These are phyloP conservation scores for Fusarium equiseti DNA, from an alignment of 2,329 filamentous ascomycete species.

Conservation along the genomic window DNA sequence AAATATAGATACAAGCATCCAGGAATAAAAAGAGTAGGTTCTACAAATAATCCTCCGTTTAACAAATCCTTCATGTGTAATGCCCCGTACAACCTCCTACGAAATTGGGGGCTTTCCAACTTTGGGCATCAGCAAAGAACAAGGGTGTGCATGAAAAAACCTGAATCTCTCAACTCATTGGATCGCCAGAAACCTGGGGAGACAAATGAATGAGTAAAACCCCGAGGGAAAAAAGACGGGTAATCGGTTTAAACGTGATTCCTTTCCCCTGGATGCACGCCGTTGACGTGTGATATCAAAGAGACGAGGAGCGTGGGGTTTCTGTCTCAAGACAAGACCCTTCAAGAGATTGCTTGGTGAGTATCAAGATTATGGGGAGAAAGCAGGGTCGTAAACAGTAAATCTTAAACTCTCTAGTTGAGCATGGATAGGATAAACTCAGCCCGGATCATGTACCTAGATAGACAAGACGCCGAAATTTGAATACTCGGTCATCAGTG, in stretches of 20 bases:
- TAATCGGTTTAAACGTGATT: conserved; percentile 6
- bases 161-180: conserved; percentile 12
- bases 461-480: conserved; percentile 35
- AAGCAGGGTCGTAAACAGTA: background rate
- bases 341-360: conserved; percentile 1
- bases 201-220: background rate
- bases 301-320: conserved; percentile 35
- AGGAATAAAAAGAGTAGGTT: background rate
- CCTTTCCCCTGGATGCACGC: conserved; percentile 11
- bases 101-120: conserved; percentile 14
- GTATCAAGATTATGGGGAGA: conserved; percentile 13
- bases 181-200: conserved; percentile 21
- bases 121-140: conserved; percentile 23
- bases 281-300: conserved; percentile 43
- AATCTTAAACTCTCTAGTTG: conserved; percentile 2
- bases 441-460: conserved; percentile 15
- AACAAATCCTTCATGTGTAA: background rate
- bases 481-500: background rate
- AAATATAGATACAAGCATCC: background rate
- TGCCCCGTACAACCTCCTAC: background rate
- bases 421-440: conserved; percentile 8
- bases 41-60: background rate
- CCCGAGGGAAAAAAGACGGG: conserved; percentile 14
- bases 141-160: conserved; percentile 13
- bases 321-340: conserved; percentile 9